These are phyloP conservation scores for Apiotrichum akiyoshidainum DNA, from an alignment of 1,284 basidiomycete species.

Conservation along the genomic window DNA sequence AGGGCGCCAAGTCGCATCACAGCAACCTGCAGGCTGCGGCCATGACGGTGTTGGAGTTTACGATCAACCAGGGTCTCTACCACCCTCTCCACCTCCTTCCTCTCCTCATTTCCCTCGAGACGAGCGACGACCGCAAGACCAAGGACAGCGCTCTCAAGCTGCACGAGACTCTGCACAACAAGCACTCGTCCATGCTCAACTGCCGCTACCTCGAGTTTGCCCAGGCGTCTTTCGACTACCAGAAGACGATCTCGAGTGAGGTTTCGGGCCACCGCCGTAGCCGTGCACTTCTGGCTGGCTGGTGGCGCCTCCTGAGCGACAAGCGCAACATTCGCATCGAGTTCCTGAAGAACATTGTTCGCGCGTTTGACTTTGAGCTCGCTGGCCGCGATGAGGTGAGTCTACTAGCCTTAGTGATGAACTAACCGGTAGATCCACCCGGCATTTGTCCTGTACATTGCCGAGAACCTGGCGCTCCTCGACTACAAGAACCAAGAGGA, in stretches of 20 bases:
- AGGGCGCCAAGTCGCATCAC: conserved; percentile 71
- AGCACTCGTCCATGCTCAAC: conserved; percentile 85
- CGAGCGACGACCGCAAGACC: conserved; percentile 62
- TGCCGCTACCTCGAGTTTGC: conserved; percentile 78
- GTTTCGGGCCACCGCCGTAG: conserved; percentile 34
- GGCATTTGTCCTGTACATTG: conserved; percentile 81
- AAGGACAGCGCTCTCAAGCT: conserved; percentile 73
- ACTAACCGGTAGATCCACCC: conserved; percentile 63
- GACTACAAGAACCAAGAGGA: conserved; percentile 96
- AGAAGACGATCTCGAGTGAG: conserved; percentile 58
- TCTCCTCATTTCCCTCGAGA: conserved; percentile 87
- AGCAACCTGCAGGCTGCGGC: conserved; percentile 73
- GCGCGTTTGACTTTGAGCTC: conserved; percentile 70
- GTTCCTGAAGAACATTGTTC: conserved; percentile 77
- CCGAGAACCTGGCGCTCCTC: conserved; percentile 85
- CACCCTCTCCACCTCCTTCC: conserved; percentile 92
- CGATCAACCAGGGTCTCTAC: conserved; percentile 88
- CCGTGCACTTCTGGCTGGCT: conserved; percentile 71
- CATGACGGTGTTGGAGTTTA: conserved; percentile 85
- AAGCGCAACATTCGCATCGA: conserved; percentile 80
- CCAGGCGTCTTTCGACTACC: conserved; percentile 75
- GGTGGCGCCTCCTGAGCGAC: conserved; percentile 87
- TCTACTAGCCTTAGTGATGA: conserved; percentile 21
- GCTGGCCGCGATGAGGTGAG: conserved; percentile 42
- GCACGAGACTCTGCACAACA: conserved; percentile 77